These are phyloP conservation scores for Orychophragmus violaceus DNA, from an alignment of 345 rosid genomes.

Conservation along the genomic window DNA sequence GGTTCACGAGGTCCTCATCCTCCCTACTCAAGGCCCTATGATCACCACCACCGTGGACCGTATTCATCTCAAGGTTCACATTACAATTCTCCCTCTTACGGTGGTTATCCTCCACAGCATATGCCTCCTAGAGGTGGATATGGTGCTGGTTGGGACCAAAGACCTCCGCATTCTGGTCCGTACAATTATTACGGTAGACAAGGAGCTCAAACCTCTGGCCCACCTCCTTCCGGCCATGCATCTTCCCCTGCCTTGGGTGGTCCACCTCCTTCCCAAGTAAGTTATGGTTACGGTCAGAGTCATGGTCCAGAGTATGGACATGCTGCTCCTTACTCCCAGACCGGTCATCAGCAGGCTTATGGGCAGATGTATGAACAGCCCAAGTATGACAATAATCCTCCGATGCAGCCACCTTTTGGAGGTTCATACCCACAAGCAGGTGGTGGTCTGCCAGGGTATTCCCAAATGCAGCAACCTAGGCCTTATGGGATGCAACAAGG, in stretches of 20 bases:
- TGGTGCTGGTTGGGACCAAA: conserved; percentile 71
- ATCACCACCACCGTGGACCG: conserved; percentile 70
- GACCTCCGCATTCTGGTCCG: conserved; percentile 53
- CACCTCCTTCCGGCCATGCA: conserved; percentile 11
- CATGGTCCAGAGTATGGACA: conserved; percentile 5
- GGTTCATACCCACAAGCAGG: conserved; percentile 50
- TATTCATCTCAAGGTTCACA: conserved; percentile 60
- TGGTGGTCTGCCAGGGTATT: conserved; percentile 35
- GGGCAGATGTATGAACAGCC: conserved; percentile 68
- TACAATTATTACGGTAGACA: conserved; percentile 76
- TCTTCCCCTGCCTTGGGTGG: too few relatives aligned
- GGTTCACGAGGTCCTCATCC: conserved; percentile 57
- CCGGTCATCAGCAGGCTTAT: conserved; percentile 51
- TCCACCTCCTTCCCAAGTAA: too few relatives aligned
- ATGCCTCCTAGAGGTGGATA: conserved; percentile 57
- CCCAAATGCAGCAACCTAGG: conserved; percentile 53
- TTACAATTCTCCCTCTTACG: conserved; percentile 45
- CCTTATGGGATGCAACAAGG: conserved; percentile 51
- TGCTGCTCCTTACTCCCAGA: conserved; percentile 48
- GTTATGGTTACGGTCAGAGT: too few relatives aligned
- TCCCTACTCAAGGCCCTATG: conserved; percentile 48
- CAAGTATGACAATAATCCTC: conserved; percentile 42
- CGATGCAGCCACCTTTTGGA: conserved; percentile 49
- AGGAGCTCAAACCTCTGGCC: conserved; percentile 44
- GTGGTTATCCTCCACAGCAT: conserved; percentile 59